phyloP scores from a whole-genome alignment of 257 asterid species.

The Fraxinus pennsylvanica region DNA sequence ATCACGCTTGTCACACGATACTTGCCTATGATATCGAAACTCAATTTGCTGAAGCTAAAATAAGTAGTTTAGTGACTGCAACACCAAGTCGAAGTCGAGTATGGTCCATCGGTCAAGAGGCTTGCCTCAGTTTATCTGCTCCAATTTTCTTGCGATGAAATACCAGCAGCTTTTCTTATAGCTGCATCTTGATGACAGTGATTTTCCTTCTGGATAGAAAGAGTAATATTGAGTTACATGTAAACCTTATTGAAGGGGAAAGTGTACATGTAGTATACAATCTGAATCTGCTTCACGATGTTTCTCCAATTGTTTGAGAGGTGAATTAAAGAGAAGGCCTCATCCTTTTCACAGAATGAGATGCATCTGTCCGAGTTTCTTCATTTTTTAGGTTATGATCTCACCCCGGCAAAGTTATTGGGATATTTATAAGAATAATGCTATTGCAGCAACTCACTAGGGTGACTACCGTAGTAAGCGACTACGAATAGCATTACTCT shows the following conservation, averaged over 20 bases:
- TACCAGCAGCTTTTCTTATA: constrained; percentile 11
- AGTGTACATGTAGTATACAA: not conserved
- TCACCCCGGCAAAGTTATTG: too few relatives aligned
- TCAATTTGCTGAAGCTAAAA: constrained; percentile 32
- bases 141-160: constrained; percentile 44
- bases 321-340: not conserved
- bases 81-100: constrained; percentile 56
- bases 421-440: too few relatives aligned
- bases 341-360: too few relatives aligned
- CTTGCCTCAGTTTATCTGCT: constrained; percentile 50
- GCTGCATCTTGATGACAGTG: constrained; percentile 19
- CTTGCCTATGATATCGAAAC: constrained; percentile 35
- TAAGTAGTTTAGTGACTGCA: constrained; percentile 34
- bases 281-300: not conserved
- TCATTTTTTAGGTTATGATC: too few relatives aligned
- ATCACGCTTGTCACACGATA: constrained; percentile 23
- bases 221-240: constrained; percentile 4
- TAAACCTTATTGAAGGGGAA: not conserved
- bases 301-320: not conserved
- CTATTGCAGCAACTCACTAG: too few relatives aligned
- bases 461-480: too few relatives aligned
- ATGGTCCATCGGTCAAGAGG: constrained; percentile 66
- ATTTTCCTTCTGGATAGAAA: constrained; percentile 21
- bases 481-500: too few relatives aligned
- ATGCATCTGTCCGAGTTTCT: too few relatives aligned